Evolutionary conservation across 768 basidiomycete species (phyloP), one percentile per base, ranked within the genome.

Genomic region (Boletellus sp.): DNA sequence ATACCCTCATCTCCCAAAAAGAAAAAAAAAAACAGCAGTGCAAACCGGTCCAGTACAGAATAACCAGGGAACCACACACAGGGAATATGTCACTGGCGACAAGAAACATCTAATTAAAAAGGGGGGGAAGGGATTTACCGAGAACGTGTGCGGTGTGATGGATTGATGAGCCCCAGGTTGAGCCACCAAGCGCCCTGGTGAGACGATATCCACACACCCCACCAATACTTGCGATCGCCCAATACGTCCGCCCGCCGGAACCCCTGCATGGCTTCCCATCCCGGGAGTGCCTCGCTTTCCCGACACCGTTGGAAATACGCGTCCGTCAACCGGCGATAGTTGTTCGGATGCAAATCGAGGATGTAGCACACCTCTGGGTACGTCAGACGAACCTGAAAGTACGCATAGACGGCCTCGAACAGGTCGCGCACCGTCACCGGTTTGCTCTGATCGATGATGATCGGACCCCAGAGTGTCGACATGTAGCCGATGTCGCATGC

Each of bases 191-290:
- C 65, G 3, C 70, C 59, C 39, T 77, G 65, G 6, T 42, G 50
- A 4, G 59, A 49, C 28, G 67, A 54, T 26, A 65, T 51, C 67
- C 66, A 68, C 34, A 62, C 43, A 1, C 79, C 80, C 61, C 74
- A 72, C 59, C 75, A 83, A 44, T 68, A 61, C 48, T 73, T 70
- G 45, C 69, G 65, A 34, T 70, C 68, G 1, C 79, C 80, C 28
- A 83, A 55, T 41, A 72, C 70, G 61, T 84, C 83, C 36, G 76
- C 72, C 32, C 82, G 71, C 54, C 61, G 71, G 45, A 75, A 76
- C 0, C 76, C 75, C 42, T 70, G 61, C 35, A 53, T 54, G 31
- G 70, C 57, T 36, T 75, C 72, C 47, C 74, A 72, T 2, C 60
- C 71, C 12, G 66, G 61, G 8, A 83, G 53, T 23, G 73, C 73